phyloP scores from a whole-genome alignment of 129 eudicot species.

The Gnaphalium uliginosum region DNA sequence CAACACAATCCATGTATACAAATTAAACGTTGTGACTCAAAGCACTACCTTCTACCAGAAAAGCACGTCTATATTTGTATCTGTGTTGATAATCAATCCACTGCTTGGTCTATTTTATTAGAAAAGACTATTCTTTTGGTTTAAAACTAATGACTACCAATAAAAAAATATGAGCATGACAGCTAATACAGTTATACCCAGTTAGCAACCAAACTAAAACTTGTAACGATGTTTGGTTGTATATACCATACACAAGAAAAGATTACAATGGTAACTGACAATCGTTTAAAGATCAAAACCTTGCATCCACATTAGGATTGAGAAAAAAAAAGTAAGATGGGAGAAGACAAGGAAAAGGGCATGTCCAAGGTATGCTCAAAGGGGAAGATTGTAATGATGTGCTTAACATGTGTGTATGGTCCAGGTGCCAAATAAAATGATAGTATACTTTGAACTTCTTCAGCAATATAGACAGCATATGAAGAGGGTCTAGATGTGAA shows the following conservation, averaged over 20 bases:
- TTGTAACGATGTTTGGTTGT: background rate
- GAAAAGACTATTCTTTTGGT: background rate
- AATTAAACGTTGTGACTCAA: background rate
- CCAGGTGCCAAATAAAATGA: background rate
- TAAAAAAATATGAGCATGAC: background rate
- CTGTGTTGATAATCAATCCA: background rate
- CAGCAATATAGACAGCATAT: background rate
- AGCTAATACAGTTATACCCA: background rate
- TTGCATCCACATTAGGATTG: background rate
- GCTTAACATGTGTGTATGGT: background rate
- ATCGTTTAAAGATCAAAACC: background rate
- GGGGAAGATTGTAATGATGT: background rate
- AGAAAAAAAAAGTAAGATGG: background rate
- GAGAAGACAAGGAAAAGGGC: background rate
- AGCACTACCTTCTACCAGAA: background rate
- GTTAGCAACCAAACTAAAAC: background rate
- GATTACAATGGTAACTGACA: background rate
- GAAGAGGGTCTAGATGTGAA: conserved; percentile 6
- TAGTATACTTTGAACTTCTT: background rate
- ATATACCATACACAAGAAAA: background rate
- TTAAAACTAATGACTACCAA: background rate
- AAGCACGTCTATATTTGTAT: background rate
- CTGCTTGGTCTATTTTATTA: background rate
- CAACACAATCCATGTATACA: conserved; percentile 22
- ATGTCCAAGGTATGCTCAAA: background rate